Conservation (phyloP, 1,284 basidiomycete genomes). For the Boletus smithii region DNA sequence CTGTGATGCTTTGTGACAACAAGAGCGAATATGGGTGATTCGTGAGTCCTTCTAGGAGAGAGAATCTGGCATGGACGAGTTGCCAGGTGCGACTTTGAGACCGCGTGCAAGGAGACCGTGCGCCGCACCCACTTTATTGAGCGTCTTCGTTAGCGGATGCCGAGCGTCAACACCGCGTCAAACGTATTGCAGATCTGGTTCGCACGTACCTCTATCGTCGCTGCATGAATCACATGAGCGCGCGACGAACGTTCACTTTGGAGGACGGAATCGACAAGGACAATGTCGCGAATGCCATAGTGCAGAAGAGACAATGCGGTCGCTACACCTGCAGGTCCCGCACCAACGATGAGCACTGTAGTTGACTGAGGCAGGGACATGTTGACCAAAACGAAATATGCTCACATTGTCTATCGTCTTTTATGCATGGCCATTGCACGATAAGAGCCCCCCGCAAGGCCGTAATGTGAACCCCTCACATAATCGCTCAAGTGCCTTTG, state of each 20-base stretch:
- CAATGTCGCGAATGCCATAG: not conserved
- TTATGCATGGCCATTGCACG: too few relatives aligned
- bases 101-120: not conserved
- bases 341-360: too few relatives aligned
- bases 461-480: too few relatives aligned
- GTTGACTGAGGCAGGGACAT: not conserved
- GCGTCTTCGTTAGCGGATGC: not conserved
- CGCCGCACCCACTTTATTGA: not conserved
- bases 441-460: too few relatives aligned
- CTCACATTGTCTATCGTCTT: too few relatives aligned
- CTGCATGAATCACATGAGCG: not conserved
- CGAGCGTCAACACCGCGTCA: too few relatives aligned
- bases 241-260: not conserved
- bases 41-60: not conserved
- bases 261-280: not conserved
- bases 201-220: not conserved
- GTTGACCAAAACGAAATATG: not conserved
- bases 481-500: too few relatives aligned
- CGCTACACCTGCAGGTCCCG: not conserved
- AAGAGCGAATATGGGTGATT: not conserved
- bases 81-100: not conserved
- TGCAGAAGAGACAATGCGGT: not conserved
- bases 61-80: not conserved
- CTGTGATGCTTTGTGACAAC: not conserved
- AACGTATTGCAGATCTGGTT: not conserved